Conservation (phyloP, 768 basidiomycete genomes). For the Hirschioporus abietinus region DNA sequence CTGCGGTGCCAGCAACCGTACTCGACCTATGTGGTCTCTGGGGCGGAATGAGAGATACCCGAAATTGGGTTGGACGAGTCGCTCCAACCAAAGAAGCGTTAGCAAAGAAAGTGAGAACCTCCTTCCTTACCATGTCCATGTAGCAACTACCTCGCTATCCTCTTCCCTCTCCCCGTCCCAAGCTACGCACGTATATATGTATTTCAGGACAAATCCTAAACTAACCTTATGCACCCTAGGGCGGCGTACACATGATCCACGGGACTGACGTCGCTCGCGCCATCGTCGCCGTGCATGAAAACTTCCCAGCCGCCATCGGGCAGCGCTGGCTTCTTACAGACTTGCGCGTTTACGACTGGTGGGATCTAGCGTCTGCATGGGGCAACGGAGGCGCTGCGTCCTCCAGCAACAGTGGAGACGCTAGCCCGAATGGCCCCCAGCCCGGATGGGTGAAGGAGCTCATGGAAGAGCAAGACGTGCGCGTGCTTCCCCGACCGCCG, state of each 20-base stretch:
- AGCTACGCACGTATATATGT: neutral
- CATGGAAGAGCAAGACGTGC: slow-evolving; percentile 45
- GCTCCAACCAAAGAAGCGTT: slow-evolving; percentile 52
- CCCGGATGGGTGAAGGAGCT: slow-evolving; percentile 53
- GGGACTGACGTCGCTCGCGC: slow-evolving; percentile 55
- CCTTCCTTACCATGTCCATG: neutral
- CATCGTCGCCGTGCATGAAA: slow-evolving; percentile 49
- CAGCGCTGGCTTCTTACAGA: slow-evolving; percentile 56
- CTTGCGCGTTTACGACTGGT: slow-evolving; percentile 60
- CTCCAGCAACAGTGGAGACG: slow-evolving; percentile 11
- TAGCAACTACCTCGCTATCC: neutral
- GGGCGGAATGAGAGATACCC: slow-evolving; percentile 46
- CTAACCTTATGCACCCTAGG: slow-evolving; percentile 25
- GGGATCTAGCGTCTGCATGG: slow-evolving; percentile 59
- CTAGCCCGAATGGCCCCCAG: slow-evolving; percentile 29
- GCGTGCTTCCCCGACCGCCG: slow-evolving; percentile 46
- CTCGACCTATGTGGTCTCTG: slow-evolving; percentile 60
- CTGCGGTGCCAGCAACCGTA: slow-evolving; percentile 40
- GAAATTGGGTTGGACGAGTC: slow-evolving; percentile 50
- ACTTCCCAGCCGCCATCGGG: slow-evolving; percentile 39
- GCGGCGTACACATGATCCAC: slow-evolving; percentile 57
- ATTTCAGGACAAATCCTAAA: neutral
- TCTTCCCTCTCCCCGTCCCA: neutral
- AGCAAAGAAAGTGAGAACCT: slow-evolving; percentile 35
- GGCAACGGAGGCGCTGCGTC: slow-evolving; percentile 22